Evolutionary conservation across 352 stramenopile species (phyloP).

Genomic region (Thraustotheca clavata): DNA sequence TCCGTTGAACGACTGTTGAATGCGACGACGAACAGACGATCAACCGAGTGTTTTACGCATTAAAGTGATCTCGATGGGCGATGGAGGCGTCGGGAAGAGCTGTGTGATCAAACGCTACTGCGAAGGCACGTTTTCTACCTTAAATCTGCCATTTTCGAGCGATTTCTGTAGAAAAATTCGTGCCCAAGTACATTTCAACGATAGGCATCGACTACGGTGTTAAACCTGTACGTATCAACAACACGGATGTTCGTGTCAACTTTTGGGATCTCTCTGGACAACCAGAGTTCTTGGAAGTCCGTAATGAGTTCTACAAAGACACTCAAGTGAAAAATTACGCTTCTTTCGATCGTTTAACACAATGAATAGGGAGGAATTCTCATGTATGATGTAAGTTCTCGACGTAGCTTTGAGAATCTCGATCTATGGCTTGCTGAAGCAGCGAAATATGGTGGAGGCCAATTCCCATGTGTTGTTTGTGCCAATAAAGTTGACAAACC

Average conservation of each 20-base stretch:
- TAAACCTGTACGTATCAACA: conserved; percentile 75
- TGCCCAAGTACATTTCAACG: conserved; percentile 93
- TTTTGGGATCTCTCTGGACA: conserved; percentile 92
- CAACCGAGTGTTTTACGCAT: conserved; percentile 57
- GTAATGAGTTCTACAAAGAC: conserved; percentile 97
- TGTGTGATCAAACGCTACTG: conserved; percentile 96
- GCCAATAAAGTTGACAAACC: conserved; percentile 88
- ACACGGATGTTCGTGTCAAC: conserved; percentile 82
- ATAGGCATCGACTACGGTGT: conserved; percentile 95
- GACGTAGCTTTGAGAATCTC: conserved; percentile 76
- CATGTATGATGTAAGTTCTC: conserved; percentile 69
- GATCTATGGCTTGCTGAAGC: conserved; percentile 85
- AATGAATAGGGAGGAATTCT: conserved; percentile 44
- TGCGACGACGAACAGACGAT: not conserved
- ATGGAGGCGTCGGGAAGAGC: conserved; percentile 85
- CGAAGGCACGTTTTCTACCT: conserved; percentile 88
- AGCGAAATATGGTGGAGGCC: conserved; percentile 77
- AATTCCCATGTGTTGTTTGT: conserved; percentile 83
- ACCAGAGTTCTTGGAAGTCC: conserved; percentile 91
- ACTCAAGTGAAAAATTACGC: conserved; percentile 47
- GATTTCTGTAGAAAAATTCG: conserved; percentile 69
- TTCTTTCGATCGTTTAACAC: conserved; percentile 25
- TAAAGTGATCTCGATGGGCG: conserved; percentile 92
- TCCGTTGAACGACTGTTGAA: too few relatives aligned
- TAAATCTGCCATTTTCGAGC: conserved; percentile 95